Conservation (phyloP, 768 basidiomycete species). For the Lentinula aciculospora region DNA sequence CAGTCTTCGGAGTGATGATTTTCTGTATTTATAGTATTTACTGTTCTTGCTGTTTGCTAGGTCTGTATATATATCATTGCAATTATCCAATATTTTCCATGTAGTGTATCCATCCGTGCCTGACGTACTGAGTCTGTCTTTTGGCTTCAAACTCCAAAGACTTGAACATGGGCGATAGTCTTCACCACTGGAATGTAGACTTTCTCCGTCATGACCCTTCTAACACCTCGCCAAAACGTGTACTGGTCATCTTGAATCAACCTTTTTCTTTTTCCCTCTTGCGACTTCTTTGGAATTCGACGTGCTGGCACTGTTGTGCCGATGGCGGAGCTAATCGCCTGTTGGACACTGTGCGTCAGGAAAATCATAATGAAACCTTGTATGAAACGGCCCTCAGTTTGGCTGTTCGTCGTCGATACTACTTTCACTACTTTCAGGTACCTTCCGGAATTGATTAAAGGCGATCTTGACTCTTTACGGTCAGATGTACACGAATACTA, state of each 20-base stretch:
- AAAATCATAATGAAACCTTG: background rate
- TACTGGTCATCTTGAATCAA: conserved; percentile 87
- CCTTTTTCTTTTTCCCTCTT: conserved; percentile 69
- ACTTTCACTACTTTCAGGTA: conserved; percentile 37
- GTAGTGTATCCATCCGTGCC: no score
- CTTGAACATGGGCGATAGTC: background rate
- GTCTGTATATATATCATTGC: no score
- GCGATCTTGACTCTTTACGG: conserved; percentile 88
- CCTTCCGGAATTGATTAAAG: conserved; percentile 84
- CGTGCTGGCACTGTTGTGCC: conserved; percentile 61
- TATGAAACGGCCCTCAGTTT: background rate
- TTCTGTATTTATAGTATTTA: background rate
- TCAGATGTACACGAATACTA: conserved; percentile 73
- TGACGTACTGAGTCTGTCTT: background rate
- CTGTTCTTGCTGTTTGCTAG: background rate
- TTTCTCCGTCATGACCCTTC: conserved; percentile 25
- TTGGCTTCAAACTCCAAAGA: no score
- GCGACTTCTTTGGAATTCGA: conserved; percentile 48
- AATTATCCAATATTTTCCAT: no score
- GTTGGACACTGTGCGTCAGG: conserved; percentile 41
- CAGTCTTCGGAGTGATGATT: conserved; percentile 24
- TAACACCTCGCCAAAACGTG: conserved; percentile 25
- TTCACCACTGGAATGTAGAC: conserved; percentile 30
- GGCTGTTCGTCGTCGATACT: background rate
- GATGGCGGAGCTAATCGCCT: conserved; percentile 89